Evolutionary conservation across 306 rosid species (phyloP).

Genomic region (Comarum palustre): DNA sequence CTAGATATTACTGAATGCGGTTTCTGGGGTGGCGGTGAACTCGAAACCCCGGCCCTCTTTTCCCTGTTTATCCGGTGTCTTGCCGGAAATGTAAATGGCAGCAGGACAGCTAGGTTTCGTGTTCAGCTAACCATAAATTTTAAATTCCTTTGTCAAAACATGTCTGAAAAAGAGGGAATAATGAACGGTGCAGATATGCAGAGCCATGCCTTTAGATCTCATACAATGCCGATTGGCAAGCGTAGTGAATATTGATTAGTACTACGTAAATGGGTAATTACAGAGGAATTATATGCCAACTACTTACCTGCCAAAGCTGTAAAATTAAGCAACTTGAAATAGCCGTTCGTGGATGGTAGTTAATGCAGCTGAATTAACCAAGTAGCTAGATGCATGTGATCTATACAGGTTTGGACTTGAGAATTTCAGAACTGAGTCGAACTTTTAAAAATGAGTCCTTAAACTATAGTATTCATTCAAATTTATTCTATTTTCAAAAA

Average conservation of each 20-base stretch:
- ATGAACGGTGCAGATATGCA: slow-evolving; percentile 33
- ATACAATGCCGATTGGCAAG: not conserved
- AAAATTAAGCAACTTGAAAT: slow-evolving; percentile 43
- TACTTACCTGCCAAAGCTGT: slow-evolving; percentile 45
- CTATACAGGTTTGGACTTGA: no score
- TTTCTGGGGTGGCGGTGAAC: slow-evolving; percentile 64
- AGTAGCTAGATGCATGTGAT: slow-evolving; percentile 41
- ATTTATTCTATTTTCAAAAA: no score
- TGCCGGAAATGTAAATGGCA: slow-evolving; percentile 59
- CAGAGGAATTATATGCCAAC: slow-evolving; percentile 45
- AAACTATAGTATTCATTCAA: no score
- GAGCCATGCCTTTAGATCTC: slow-evolving; percentile 9
- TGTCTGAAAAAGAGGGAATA: slow-evolving; percentile 28
- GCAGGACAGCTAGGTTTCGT: slow-evolving; percentile 53
- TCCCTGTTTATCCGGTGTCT: slow-evolving; percentile 65
- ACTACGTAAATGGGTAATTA: slow-evolving; percentile 38
- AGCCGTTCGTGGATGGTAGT: slow-evolving; percentile 61
- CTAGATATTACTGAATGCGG: slow-evolving; percentile 38
- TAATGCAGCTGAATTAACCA: slow-evolving; percentile 38
- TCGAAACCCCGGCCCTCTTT: slow-evolving; percentile 57
- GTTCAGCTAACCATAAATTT: slow-evolving; percentile 41
- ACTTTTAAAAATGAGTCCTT: no score
- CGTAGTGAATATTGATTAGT: slow-evolving; percentile 7
- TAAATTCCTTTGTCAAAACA: slow-evolving; percentile 15
- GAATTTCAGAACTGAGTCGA: no score